Conservation (phyloP, 768 basidiomycete species). For the Boletus patriciae region DNA sequence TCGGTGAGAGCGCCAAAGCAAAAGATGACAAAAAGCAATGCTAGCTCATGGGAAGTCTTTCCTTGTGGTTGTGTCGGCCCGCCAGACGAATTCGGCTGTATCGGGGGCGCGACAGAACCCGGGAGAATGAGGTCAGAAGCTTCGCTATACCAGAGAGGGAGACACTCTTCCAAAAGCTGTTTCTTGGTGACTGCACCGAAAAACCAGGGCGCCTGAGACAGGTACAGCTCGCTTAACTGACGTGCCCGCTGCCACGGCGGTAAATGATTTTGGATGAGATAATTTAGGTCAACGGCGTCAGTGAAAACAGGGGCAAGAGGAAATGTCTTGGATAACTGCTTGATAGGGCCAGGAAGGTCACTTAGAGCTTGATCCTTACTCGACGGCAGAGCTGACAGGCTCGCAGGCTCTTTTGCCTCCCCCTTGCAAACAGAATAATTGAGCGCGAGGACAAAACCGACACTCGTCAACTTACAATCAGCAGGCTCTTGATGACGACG, state of each 20-base stretch:
- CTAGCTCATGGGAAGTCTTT: constrained; percentile 57
- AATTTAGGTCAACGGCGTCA: constrained; percentile 42
- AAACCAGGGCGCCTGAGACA: constrained; percentile 80
- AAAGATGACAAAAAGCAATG: constrained; percentile 60
- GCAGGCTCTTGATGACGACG: constrained; percentile 43
- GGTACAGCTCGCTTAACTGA: constrained; percentile 64
- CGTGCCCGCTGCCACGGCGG: constrained; percentile 60
- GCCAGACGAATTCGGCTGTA: constrained; percentile 2
- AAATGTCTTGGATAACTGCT: constrained; percentile 42
- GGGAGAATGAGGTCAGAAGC: constrained; percentile 33
- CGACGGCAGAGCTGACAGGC: background rate
- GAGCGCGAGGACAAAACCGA: background rate
- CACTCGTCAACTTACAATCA: constrained; percentile 46
- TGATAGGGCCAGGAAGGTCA: constrained; percentile 27
- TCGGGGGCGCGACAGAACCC: constrained; percentile 27
- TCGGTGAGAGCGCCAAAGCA: constrained; percentile 64
- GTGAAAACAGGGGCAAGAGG: constrained; percentile 46
- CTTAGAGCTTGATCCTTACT: background rate
- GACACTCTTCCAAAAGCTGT: constrained; percentile 62
- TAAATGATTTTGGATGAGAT: constrained; percentile 49
- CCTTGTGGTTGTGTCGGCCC: constrained; percentile 13
- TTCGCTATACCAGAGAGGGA: constrained; percentile 67
- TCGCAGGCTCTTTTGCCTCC: constrained; percentile 15
- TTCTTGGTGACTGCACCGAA: constrained; percentile 66
- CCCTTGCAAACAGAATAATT: constrained; percentile 19